Evolutionary conservation across 805 yeast genomes (phyloP).

Genomic region (Myxozyma sirexii): DNA sequence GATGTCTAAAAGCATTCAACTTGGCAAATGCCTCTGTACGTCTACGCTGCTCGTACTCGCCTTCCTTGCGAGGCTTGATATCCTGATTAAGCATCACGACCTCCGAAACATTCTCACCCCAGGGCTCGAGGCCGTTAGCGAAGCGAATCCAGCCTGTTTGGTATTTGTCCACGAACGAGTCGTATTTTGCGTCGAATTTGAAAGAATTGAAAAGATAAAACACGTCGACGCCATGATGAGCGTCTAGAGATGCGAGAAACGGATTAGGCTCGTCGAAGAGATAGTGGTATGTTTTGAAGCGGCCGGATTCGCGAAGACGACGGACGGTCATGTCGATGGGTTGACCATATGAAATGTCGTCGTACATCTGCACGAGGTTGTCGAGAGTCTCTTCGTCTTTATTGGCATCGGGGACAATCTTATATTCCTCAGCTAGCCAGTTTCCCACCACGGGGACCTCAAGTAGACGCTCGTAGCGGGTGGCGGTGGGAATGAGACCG

Average conservation of each 20-base stretch:
- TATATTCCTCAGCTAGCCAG: conserved; percentile 17
- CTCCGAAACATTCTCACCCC: conserved; percentile 32
- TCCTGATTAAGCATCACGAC: conserved; percentile 24
- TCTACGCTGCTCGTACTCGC: conserved; percentile 27
- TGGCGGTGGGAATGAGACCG: conserved; percentile 20
- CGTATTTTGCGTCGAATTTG: conserved; percentile 27
- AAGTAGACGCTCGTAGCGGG: conserved; percentile 11
- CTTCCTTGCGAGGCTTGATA: conserved; percentile 17
- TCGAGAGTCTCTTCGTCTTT: conserved; percentile 5
- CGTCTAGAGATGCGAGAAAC: conserved; percentile 36
- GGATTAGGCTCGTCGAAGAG: conserved; percentile 43
- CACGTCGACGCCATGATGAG: conserved; percentile 44
- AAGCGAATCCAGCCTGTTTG: conserved; percentile 39
- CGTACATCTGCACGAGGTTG: conserved; percentile 23
- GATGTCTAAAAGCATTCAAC: conserved; percentile 20
- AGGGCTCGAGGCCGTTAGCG: conserved; percentile 39
- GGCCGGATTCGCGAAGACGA: conserved; percentile 22
- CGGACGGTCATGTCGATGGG: conserved; percentile 29
- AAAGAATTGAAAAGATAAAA: conserved; percentile 40
- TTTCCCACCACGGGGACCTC: conserved; percentile 24
- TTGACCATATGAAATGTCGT: conserved; percentile 32
- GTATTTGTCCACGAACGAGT: conserved; percentile 29
- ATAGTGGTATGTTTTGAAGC: conserved; percentile 37
- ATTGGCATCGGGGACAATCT: conserved; percentile 13
- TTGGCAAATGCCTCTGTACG: conserved; percentile 17